Evolutionary conservation across 1,284 basidiomycete species (phyloP), one percentile per base, ranked within the genome.

Genomic region (Ceratobasidium sp.): DNA sequence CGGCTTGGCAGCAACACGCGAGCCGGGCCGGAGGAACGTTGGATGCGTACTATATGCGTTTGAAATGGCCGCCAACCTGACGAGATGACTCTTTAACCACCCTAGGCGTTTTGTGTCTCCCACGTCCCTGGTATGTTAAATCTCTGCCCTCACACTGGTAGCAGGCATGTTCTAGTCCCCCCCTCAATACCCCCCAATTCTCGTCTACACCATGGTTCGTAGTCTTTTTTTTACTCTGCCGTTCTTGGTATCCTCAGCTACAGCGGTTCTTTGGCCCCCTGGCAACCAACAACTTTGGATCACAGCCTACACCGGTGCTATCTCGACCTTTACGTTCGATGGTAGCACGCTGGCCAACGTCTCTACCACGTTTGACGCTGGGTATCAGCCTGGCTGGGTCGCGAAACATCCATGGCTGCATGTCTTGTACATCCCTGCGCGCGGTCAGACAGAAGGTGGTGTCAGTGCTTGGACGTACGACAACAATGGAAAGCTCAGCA

Each of bases 401-500:
- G 48, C 16, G 16, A 66, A 66, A 14, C 64, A 66, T 29, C 64
- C 64, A 2, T 37, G 19, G 27, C n/a, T 66, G 29, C 43, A n/a
- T 8, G 48, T 66, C 34, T n/a, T 66, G 19, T 66, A 66, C 31
- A 53, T 43, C 31, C 46, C 48, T n/a, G 64, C 46, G 2, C 64
- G 64, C 16, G 43, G 43, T 34, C 14, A 24, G 43, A 31, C 46
- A 3, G 64, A 37, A 24, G 64, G 64, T 29, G 31, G 43, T 13
- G 43, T 66, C 13, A 51, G 48, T 53, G 64, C 46, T 31, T 66
- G 64, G 64, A 34, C 2, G 8, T 66, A 51, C 16, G 64, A 66
- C 29, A 53, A 75, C 24, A 69, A 75, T 48, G 74, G 73, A 37
- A 72, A 71, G 43, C 74, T 75, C 34, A 64, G 73, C 63, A 74